These are phyloP conservation scores for Arabidopsis lyrata DNA, from an alignment of 441 rosid genomes.

Conservation along the genomic window DNA sequence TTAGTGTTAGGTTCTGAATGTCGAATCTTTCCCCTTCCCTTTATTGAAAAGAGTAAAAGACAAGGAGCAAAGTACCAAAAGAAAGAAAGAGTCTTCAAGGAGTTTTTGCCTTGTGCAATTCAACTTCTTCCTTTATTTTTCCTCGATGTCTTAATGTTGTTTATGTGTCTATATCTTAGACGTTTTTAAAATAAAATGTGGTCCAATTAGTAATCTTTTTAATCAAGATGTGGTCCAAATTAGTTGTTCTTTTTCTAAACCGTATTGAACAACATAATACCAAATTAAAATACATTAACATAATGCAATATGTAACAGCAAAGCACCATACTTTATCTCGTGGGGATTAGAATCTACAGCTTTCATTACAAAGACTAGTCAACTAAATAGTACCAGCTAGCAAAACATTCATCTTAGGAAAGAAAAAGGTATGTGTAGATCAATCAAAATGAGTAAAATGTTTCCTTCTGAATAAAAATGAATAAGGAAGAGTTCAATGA, in stretches of 20 bases:
- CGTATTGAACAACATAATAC: background rate
- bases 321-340: slow-evolving; percentile 31
- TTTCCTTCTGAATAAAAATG: slow-evolving; percentile 4
- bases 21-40: background rate
- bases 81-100: background rate
- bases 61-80: background rate
- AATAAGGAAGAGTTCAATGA: background rate
- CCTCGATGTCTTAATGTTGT: background rate
- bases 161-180: background rate
- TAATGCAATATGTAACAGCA: slow-evolving; percentile 31
- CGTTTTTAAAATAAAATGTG: background rate
- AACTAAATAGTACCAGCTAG: slow-evolving; percentile 14
- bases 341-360: slow-evolving; percentile 35
- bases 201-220: background rate
- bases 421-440: background rate
- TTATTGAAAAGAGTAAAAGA: background rate
- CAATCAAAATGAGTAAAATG: background rate
- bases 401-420: slow-evolving; percentile 24
- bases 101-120: slow-evolving; percentile 6
- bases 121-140: background rate
- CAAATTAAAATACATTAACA: background rate
- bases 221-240: background rate
- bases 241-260: slow-evolving; percentile 11
- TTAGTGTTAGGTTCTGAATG: background rate
- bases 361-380: slow-evolving; percentile 10